Evolutionary conservation across 495 filamentous ascomycete species (phyloP).

Genomic region (Staphylotrichum longicolle): DNA sequence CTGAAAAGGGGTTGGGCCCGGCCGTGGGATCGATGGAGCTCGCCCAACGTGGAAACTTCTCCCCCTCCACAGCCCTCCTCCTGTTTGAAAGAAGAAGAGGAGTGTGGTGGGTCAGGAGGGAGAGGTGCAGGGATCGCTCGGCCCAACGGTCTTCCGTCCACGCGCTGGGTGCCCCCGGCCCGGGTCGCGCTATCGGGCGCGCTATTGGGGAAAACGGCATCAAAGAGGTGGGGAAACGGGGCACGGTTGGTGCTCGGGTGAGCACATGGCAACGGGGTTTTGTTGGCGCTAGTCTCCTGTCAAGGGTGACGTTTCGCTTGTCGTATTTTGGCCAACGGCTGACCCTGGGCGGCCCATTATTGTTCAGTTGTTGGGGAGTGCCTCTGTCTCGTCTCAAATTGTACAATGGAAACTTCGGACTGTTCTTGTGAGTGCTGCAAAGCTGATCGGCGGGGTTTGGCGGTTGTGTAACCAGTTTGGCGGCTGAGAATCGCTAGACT

Average conservation of each 20-base stretch:
- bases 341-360: not conserved
- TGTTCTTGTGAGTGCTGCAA: not conserved
- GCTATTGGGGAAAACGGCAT: conserved; percentile 15
- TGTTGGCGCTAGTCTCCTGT: too few species aligned
- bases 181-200: conserved; percentile 12
- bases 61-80: not conserved
- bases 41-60: not conserved
- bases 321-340: conserved; percentile 1
- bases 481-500: not conserved
- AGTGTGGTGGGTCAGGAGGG: conserved; percentile 10
- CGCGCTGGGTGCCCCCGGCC: conserved; percentile 8
- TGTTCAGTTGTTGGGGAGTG: not conserved
- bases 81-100: not conserved
- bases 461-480: not conserved
- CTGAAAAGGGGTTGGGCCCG: conserved; percentile 10
- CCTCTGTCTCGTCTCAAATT: not conserved
- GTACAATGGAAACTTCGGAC: not conserved
- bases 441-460: conserved; percentile 3
- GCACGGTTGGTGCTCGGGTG: not conserved
- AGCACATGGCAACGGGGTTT: conserved; percentile 20
- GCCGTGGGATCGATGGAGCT: not conserved
- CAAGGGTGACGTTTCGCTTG: not conserved
- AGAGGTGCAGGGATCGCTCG: not conserved
- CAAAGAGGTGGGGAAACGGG: conserved; percentile 1
- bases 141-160: conserved; percentile 9